Base-by-base conservation (phyloP, 1,284 basidiomycete genomes). In the Fistulinella cinereoalba region DNA sequence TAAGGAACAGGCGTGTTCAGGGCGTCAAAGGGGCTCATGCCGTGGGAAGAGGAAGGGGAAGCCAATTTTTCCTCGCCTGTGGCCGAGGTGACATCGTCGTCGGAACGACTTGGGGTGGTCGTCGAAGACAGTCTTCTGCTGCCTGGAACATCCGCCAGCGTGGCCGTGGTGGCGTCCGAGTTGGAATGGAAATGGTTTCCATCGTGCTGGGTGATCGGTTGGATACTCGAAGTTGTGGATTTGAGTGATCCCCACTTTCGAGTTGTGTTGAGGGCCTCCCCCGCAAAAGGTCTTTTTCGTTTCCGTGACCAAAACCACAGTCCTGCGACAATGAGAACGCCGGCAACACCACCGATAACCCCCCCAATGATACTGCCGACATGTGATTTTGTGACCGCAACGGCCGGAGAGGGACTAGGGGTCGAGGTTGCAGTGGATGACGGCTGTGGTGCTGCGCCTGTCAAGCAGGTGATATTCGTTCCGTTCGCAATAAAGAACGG, bases 401-500 rank as follows among this genome's bases (percentile, higher is more conserved):
- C 24, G 12, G 50, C 25, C 19, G 44, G 15, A 10, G 44, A 31
- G 11, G 28, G 28, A 25, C 22, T 46, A 10, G 25, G n/a, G 19
- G 34, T 10, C 8, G 47, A 5, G 16, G 37, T 43, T 1, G 36
- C 18, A 1, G 43, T 53, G 22, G 33, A 49, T 39, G 58, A 44
- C 13, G 63, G 36, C 41, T 55, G 43, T 1, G 56, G 25, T 16
- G 58, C 52, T 25, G 38, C 44, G n/a, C 37, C 37, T 11, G 44
- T 15, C 22, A 76, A 51, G 47, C 76, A 79, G 15, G 70, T 62
- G 16, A 63, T 63, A 49, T 74, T 64, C 13, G 57, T 49, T 11
- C 73, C 71, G 23, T 66, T 61, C 18, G 57, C 43, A 37, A 80
- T 66, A 45, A 67, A 71, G 46, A 80, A 77, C 6, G 61, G 23